Conservation (phyloP, 2,329 filamentous ascomycete species). For the Dactylonectria estremocensis region DNA sequence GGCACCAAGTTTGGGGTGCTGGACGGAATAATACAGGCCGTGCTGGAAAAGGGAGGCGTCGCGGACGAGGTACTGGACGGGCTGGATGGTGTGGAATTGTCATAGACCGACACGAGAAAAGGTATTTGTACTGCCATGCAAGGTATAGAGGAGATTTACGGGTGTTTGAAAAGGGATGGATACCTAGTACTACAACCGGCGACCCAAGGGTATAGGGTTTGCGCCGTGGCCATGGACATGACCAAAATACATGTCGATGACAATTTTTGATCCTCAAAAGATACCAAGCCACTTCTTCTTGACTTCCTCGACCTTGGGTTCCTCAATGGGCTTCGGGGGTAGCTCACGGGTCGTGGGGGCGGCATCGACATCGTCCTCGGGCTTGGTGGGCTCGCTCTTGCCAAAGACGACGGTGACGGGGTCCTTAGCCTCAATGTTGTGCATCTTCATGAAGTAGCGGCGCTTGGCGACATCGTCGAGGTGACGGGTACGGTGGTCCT, state of each 20-base stretch:
- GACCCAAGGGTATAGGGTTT: conserved; percentile 26
- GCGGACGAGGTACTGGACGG: conserved; percentile 89
- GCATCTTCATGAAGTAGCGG: conserved; percentile 86
- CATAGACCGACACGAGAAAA: conserved; percentile 52
- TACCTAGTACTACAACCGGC: conserved; percentile 41
- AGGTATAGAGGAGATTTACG: conserved; percentile 24
- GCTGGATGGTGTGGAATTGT: conserved; percentile 81
- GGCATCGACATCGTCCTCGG: conserved; percentile 56
- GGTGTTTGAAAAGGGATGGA: conserved; percentile 30
- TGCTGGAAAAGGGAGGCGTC: conserved; percentile 83
- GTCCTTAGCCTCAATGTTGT: conserved; percentile 80
- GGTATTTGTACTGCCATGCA: conserved; percentile 13
- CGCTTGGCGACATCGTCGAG: conserved; percentile 92
- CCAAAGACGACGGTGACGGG: conserved; percentile 65
- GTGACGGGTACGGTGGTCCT: conserved; percentile 79
- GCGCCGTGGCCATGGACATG: conserved; percentile 38
- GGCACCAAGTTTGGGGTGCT: conserved; percentile 84
- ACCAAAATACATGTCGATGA: conserved; percentile 14
- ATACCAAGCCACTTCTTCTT: conserved; percentile 89
- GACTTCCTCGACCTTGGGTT: conserved; percentile 49
- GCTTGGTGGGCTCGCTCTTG: conserved; percentile 54
- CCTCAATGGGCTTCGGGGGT: conserved; percentile 44
- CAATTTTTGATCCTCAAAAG: conserved; percentile 67
- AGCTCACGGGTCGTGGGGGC: conserved; percentile 56
- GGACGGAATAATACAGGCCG: conserved; percentile 81